phyloP scores from a whole-genome alignment of 352 stramenopile species.

The Globisporangium polare region DNA sequence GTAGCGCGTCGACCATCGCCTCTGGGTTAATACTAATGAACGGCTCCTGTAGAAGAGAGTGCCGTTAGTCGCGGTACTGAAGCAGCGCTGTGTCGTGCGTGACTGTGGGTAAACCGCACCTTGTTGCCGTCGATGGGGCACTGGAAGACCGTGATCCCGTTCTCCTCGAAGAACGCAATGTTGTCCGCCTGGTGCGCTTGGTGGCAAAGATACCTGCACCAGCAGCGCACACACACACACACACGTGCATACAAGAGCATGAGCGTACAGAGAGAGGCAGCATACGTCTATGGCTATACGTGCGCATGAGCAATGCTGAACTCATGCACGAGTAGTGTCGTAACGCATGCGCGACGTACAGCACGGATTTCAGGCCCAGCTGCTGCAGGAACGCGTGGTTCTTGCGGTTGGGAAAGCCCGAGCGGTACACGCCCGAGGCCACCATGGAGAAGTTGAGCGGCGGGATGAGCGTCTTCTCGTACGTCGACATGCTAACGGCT shows the following conservation, averaged over 20 bases:
- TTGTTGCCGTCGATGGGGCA: slow-evolving; percentile 89
- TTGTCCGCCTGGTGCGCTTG: slow-evolving; percentile 84
- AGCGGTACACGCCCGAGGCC: slow-evolving; percentile 84
- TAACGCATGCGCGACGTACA: slow-evolving; percentile 42
- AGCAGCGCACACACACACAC: not conserved
- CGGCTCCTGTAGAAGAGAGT: slow-evolving; percentile 46
- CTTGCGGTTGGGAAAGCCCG: slow-evolving; percentile 84
- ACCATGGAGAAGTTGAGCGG: slow-evolving; percentile 91
- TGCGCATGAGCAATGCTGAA: not conserved
- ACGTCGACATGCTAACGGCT: slow-evolving; percentile 75
- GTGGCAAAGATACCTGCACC: slow-evolving; percentile 69
- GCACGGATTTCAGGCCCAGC: slow-evolving; percentile 79
- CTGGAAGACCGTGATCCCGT: slow-evolving; percentile 79
- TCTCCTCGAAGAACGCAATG: slow-evolving; percentile 75
- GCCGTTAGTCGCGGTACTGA: not conserved
- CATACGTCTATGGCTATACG: not conserved
- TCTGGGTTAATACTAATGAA: slow-evolving; percentile 88
- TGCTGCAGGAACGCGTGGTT: slow-evolving; percentile 87
- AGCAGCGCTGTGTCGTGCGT: not conserved
- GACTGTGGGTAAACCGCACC: slow-evolving; percentile 14
- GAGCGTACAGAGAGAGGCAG: not conserved
- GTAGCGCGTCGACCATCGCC: slow-evolving; percentile 71
- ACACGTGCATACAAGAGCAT: too few species aligned
- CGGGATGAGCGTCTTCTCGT: slow-evolving; percentile 87
- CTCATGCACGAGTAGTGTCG: not conserved